phyloP scores from a whole-genome alignment of 768 basidiomycete genomes.

The Lactarius tabidus region DNA sequence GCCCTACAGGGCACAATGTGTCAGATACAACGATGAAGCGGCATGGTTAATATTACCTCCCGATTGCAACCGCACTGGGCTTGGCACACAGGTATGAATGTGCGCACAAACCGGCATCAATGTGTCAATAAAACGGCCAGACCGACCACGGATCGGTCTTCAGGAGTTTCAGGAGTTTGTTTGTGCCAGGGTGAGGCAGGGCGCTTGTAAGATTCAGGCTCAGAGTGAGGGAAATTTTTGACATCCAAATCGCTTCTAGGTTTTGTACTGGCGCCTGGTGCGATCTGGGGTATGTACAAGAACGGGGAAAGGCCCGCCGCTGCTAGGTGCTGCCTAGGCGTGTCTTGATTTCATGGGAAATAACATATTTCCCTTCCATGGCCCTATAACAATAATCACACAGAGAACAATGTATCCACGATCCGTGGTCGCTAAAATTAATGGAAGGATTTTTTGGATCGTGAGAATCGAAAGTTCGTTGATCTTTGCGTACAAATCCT shows the following conservation, averaged over 20 bases:
- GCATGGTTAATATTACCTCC: not conserved
- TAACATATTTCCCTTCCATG: too few relatives aligned
- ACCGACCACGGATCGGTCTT: not conserved
- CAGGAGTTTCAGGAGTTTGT: too few relatives aligned
- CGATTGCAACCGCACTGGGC: not conserved
- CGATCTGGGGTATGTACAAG: not conserved
- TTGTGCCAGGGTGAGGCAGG: not conserved
- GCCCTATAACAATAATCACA: not conserved
- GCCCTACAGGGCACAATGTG: not conserved
- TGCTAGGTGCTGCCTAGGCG: not conserved
- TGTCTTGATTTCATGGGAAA: not conserved
- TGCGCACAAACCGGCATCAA: not conserved
- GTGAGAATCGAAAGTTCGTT: not conserved
- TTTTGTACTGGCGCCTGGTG: not conserved
- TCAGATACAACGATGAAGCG: not conserved
- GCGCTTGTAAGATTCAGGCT: not conserved
- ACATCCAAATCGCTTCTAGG: too few relatives aligned
- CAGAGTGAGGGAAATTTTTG: not conserved
- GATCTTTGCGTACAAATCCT: not conserved
- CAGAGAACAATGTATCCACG: not conserved
- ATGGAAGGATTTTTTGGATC: too few relatives aligned
- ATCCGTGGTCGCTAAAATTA: not conserved
- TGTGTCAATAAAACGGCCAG: not conserved
- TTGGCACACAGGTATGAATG: not conserved
- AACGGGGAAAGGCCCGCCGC: not conserved